Evolutionary conservation across 768 basidiomycete species (phyloP).

Genomic region (Tricholoma hemisulphureum): DNA sequence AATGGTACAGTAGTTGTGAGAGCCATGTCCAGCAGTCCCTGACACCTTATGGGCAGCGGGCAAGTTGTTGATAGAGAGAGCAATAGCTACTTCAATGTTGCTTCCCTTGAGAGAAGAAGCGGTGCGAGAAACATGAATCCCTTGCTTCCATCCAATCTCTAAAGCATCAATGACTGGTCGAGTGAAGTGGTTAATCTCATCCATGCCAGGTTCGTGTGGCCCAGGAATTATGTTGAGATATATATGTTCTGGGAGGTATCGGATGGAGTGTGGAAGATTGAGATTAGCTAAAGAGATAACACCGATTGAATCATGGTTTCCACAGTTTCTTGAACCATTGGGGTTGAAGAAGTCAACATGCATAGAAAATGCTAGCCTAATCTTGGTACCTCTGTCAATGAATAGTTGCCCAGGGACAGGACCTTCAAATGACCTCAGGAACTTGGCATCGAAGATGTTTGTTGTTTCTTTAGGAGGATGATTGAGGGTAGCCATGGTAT

Average conservation of each 20-base stretch:
- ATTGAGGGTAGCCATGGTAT: neutral
- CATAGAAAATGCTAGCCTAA: constrained; percentile 23
- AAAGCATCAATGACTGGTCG: constrained; percentile 28
- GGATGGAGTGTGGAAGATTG: constrained; percentile 30
- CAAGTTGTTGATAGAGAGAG: constrained; percentile 24
- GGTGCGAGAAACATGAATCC: constrained; percentile 18
- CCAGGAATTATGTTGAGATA: constrained; percentile 32
- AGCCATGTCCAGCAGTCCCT: constrained; percentile 17
- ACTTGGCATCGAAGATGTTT: constrained; percentile 1
- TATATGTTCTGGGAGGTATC: constrained; percentile 34
- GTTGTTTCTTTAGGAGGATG: neutral
- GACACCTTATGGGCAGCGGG: constrained; percentile 26
- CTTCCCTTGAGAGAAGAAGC: constrained; percentile 1
- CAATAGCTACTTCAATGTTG: neutral
- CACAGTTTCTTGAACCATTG: constrained; percentile 21
- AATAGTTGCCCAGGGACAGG: constrained; percentile 1
- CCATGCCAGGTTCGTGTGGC: constrained; percentile 22
- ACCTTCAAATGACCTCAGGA: constrained; percentile 2
- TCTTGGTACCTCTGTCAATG: neutral
- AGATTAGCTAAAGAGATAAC: constrained; percentile 32
- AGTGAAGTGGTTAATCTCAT: constrained; percentile 28
- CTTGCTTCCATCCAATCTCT: constrained; percentile 9
- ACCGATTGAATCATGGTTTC: constrained; percentile 27
- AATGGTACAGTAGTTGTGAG: constrained; percentile 28
- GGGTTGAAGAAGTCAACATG: constrained; percentile 37